Percentiles rank a stretch among this genome's conserved stretches.
phyloP scores from a whole-genome alignment of 768 basidiomycete genomes.

The Phlebiopsis flavidoalba region DNA sequence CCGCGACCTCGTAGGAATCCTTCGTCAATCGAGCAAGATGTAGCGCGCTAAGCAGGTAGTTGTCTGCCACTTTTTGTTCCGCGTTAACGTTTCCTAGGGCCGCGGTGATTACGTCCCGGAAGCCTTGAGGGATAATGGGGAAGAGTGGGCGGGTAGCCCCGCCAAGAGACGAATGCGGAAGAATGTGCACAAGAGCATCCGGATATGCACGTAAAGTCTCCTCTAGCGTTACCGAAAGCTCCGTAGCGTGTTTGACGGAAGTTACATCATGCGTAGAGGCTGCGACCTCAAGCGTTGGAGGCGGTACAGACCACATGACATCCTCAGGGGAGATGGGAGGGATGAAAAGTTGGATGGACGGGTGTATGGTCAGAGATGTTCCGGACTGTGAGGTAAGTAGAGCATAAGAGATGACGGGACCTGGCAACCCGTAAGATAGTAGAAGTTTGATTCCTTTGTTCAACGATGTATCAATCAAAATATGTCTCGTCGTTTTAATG shows the following conservation, averaged over 20 bases:
- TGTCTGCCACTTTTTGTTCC: conserved; percentile 42
- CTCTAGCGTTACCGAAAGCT: conserved; percentile 41
- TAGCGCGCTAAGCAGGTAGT: conserved; percentile 71
- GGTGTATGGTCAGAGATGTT: conserved; percentile 35
- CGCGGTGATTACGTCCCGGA: conserved; percentile 19
- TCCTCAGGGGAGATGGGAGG: conserved; percentile 69
- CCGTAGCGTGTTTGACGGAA: conserved; percentile 43
- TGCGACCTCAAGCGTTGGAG: conserved; percentile 60
- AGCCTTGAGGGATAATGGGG: conserved; percentile 42
- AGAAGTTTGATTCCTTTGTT: conserved; percentile 76
- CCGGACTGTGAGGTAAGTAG: conserved; percentile 53
- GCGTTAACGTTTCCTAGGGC: conserved; percentile 27
- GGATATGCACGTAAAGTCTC: conserved; percentile 44
- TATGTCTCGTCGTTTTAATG: neutral
- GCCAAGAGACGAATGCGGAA: conserved; percentile 39
- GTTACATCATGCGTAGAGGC: conserved; percentile 55
- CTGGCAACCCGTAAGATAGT: conserved; percentile 77
- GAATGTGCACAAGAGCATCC: conserved; percentile 59
- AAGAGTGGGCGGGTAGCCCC: conserved; percentile 33
- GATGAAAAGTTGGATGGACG: conserved; percentile 66
- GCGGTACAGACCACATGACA: conserved; percentile 87
- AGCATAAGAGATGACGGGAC: conserved; percentile 71
- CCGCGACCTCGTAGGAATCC: conserved; percentile 62
- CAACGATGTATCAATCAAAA: neutral
- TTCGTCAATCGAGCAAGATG: conserved; percentile 80